These are phyloP conservation scores for Hypomyces perniciosus DNA, from an alignment of 2,329 filamentous ascomycete genomes.

Conservation along the genomic window DNA sequence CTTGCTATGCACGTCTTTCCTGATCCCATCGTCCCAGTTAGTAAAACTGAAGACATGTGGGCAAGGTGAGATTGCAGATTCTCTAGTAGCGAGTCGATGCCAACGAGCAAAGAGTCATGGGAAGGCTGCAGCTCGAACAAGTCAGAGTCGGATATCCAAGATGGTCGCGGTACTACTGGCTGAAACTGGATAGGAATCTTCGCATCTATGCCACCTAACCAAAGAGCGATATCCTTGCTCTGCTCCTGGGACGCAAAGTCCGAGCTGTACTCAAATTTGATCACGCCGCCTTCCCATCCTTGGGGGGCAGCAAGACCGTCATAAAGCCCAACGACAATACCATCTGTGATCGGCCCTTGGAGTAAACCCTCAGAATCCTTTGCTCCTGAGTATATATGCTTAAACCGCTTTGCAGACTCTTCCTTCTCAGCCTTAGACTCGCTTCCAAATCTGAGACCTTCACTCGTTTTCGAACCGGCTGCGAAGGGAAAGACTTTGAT, in stretches of 20 bases:
- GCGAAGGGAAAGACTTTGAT: conserved; percentile 80
- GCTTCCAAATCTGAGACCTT: conserved; percentile 78
- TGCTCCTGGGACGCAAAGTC: conserved; percentile 33
- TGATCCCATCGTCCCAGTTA: conserved; percentile 83
- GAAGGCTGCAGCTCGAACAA: conserved; percentile 51
- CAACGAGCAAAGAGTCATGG: conserved; percentile 61
- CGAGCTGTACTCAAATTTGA: conserved; percentile 60
- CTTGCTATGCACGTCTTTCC: conserved; percentile 82
- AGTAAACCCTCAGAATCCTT: conserved; percentile 57
- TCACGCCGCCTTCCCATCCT: conserved; percentile 76
- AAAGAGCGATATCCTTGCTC: conserved; percentile 48
- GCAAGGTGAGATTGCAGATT: conserved; percentile 70
- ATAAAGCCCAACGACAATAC: conserved; percentile 63
- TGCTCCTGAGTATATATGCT: conserved; percentile 59
- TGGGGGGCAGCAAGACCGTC: conserved; percentile 48
- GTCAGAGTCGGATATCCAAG: conserved; percentile 43
- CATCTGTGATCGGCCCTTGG: conserved; percentile 82
- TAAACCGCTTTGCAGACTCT: conserved; percentile 65
- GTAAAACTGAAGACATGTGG: conserved; percentile 79
- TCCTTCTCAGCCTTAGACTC: conserved; percentile 80
- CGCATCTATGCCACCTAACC: conserved; percentile 73
- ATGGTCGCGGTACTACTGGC: conserved; percentile 60
- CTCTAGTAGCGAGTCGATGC: conserved; percentile 71
- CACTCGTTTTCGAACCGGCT: conserved; percentile 47
- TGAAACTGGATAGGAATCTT: conserved; percentile 72